Conservation (phyloP, 2,329 filamentous ascomycete species). For the Aurifilum marmelostoma region DNA sequence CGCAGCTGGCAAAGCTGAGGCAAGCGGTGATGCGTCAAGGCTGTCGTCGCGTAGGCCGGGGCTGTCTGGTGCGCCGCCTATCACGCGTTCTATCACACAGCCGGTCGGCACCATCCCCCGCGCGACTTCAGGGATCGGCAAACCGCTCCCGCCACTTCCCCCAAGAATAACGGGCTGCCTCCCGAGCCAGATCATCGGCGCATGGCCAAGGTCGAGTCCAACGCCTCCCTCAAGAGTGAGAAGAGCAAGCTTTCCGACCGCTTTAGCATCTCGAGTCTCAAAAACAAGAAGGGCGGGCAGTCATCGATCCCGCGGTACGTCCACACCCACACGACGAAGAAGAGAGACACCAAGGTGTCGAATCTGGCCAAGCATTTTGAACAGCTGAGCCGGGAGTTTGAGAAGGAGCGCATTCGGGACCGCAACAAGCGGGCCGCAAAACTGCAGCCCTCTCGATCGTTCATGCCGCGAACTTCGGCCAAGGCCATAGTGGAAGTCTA, state of each 20-base stretch:
- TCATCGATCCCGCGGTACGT: constrained; percentile 91
- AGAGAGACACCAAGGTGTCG: constrained; percentile 78
- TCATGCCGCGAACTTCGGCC: constrained; percentile 84
- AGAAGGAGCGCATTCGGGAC: constrained; percentile 89
- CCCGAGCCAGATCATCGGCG: constrained; percentile 39
- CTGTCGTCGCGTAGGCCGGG: constrained; percentile 48
- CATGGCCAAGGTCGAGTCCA: constrained; percentile 40
- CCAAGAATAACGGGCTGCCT: constrained; percentile 37
- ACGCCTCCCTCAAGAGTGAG: constrained; percentile 55
- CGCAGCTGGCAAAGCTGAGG: constrained; percentile 30
- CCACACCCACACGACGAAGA: constrained; percentile 54
- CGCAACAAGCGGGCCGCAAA: constrained; percentile 79
- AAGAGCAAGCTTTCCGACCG: constrained; percentile 75
- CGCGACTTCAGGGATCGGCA: constrained; percentile 49
- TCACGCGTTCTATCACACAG: constrained; percentile 58
- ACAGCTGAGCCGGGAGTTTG: constrained; percentile 93
- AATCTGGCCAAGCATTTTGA: constrained; percentile 96
- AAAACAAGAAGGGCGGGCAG: constrained; percentile 58
- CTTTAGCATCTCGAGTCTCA: constrained; percentile 67
- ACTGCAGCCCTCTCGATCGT: constrained; percentile 74
- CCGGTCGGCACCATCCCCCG: constrained; percentile 52
- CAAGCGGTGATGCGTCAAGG: constrained; percentile 23
- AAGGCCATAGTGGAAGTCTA: constrained; percentile 97
- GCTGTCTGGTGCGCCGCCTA: constrained; percentile 53
- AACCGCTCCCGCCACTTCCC: constrained; percentile 44